These are phyloP conservation scores for Rhinocladiella mackenziei DNA, from an alignment of 2,329 filamentous ascomycete genomes.

Conservation along the genomic window DNA sequence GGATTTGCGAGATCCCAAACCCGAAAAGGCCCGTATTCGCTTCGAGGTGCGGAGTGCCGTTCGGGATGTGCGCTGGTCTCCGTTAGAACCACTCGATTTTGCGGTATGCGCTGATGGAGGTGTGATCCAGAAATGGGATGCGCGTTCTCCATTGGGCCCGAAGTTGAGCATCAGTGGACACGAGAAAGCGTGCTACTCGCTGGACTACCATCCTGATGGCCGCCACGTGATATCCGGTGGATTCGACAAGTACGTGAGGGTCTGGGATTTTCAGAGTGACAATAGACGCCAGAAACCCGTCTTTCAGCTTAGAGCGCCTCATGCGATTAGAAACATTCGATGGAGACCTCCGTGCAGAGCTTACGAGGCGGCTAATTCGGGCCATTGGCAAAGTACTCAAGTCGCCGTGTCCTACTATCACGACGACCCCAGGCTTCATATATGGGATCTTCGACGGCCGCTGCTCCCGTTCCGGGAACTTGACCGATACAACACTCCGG, in stretches of 20 bases:
- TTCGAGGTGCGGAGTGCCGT: conserved; percentile 56
- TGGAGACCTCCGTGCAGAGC: conserved; percentile 60
- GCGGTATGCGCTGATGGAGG: conserved; percentile 63
- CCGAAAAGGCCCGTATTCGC: conserved; percentile 42
- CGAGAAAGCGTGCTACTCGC: conserved; percentile 56
- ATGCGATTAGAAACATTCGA: conserved; percentile 58
- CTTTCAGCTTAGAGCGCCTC: conserved; percentile 57
- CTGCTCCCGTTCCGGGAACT: conserved; percentile 61
- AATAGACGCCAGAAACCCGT: conserved; percentile 56
- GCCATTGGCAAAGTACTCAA: conserved; percentile 58
- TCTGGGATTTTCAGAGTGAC: conserved; percentile 61
- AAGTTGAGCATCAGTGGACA: conserved; percentile 60
- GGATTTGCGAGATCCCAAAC: conserved; percentile 56
- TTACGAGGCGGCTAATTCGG: conserved; percentile 48
- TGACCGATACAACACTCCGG: conserved; percentile 51
- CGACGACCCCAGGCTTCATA: conserved; percentile 57
- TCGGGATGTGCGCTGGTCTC: conserved; percentile 63
- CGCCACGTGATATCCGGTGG: conserved; percentile 62
- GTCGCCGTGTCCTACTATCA: conserved; percentile 60
- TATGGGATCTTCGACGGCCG: conserved; percentile 63
- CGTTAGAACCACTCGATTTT: conserved; percentile 54
- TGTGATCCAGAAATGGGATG: conserved; percentile 62
- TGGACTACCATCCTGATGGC: conserved; percentile 66
- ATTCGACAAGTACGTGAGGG: conserved; percentile 58
- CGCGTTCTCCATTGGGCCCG: conserved; percentile 53